These are phyloP conservation scores for Nothophoma quercina DNA, from an alignment of 2,329 filamentous ascomycete genomes.

Conservation along the genomic window DNA sequence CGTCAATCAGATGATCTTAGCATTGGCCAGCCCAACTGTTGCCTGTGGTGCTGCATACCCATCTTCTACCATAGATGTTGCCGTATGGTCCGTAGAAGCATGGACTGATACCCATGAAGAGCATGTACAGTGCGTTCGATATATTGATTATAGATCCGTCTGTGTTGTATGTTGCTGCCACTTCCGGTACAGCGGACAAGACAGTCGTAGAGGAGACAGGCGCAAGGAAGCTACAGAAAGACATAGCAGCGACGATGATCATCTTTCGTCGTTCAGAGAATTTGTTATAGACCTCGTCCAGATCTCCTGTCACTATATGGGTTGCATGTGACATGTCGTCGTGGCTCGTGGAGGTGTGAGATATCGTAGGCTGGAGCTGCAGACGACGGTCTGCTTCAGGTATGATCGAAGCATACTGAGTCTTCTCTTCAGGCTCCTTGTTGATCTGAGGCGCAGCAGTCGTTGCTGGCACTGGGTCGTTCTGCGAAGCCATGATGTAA, in stretches of 20 bases:
- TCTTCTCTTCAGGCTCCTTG: conserved; percentile 35
- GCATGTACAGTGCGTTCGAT: conserved; percentile 77
- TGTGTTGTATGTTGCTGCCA: conserved; percentile 70
- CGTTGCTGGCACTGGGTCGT: conserved; percentile 26
- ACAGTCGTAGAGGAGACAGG: conserved; percentile 78
- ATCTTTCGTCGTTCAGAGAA: conserved; percentile 69
- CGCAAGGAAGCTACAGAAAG: conserved; percentile 78
- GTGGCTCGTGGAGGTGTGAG: conserved; percentile 39
- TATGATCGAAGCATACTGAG: conserved; percentile 39
- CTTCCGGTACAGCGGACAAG: conserved; percentile 76
- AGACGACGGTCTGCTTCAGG: conserved; percentile 29
- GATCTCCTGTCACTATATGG: conserved; percentile 40
- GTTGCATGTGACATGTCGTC: conserved; percentile 42
- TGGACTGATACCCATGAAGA: conserved; percentile 71
- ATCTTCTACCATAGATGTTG: conserved; percentile 57
- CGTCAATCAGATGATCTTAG: conserved; percentile 21
- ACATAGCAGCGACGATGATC: conserved; percentile 72
- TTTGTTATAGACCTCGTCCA: conserved; percentile 68
- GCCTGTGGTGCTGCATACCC: conserved; percentile 48
- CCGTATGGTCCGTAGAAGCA: conserved; percentile 76
- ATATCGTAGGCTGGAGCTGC: conserved; percentile 44
- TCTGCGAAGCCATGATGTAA: conserved; percentile 38
- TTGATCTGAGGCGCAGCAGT: conserved; percentile 19
- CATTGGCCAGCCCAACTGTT: neutral
- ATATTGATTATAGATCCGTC: conserved; percentile 75